phyloP scores from a whole-genome alignment of 345 rosid species.

The Brassica nigra region DNA sequence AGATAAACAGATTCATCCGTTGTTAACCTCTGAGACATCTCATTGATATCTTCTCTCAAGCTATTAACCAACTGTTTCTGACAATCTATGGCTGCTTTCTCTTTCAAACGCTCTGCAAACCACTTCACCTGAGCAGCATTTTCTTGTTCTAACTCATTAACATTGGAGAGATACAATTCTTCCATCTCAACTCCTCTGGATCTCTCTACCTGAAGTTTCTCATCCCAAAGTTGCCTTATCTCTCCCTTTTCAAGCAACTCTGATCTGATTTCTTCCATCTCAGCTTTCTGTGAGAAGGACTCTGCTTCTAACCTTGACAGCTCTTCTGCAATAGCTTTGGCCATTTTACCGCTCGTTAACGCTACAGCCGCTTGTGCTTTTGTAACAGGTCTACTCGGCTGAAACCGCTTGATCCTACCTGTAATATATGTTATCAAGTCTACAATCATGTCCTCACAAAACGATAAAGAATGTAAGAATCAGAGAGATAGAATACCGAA shows the following conservation, averaged over 20 bases:
- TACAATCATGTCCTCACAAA: neutral
- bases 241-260: constrained; percentile 69
- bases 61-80: constrained; percentile 68
- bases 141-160: constrained; percentile 63
- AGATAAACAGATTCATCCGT: constrained; percentile 55
- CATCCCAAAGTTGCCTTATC: constrained; percentile 67
- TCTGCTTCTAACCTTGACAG: constrained; percentile 67
- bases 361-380: constrained; percentile 89
- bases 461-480: neutral
- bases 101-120: constrained; percentile 58
- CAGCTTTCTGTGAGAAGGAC: constrained; percentile 50
- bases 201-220: constrained; percentile 60
- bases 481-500: constrained; percentile 57
- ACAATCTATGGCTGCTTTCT: constrained; percentile 79
- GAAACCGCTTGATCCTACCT: constrained; percentile 87
- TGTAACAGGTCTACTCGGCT: constrained; percentile 74
- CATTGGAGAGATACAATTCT: constrained; percentile 44
- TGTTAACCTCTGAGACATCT: constrained; percentile 69
- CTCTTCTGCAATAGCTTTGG: constrained; percentile 59
- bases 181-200: constrained; percentile 50
- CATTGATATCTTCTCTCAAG: constrained; percentile 68
- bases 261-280: constrained; percentile 60
- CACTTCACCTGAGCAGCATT: constrained; percentile 49
- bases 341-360: constrained; percentile 74
- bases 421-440: neutral